phyloP scores from a whole-genome alignment of 352 stramenopile species.

The Phytophthora multivora region DNA sequence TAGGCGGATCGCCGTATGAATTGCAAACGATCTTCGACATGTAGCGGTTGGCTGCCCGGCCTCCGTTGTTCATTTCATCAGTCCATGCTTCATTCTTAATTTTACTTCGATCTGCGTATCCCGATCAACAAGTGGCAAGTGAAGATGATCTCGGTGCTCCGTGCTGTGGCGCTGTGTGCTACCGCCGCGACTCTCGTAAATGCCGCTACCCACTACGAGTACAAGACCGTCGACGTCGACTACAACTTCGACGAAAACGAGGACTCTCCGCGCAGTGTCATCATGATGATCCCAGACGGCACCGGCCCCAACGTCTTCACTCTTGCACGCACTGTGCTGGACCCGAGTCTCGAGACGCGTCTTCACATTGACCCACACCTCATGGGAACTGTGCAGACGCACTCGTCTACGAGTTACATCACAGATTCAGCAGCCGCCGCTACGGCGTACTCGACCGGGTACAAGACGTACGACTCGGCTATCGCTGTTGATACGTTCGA shows the following conservation, averaged over 20 bases:
- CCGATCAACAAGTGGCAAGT: neutral
- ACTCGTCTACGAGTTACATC: slow-evolving; percentile 72
- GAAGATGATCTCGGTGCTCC: slow-evolving; percentile 2
- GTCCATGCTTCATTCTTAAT: neutral
- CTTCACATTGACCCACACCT: slow-evolving; percentile 66
- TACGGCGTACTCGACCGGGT: slow-evolving; percentile 62
- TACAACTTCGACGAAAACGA: slow-evolving; percentile 61
- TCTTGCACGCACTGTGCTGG: slow-evolving; percentile 57
- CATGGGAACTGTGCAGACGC: slow-evolving; percentile 61
- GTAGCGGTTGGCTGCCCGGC: slow-evolving; percentile 1
- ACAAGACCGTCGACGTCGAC: slow-evolving; percentile 69
- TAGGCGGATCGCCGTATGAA: slow-evolving; percentile 10
- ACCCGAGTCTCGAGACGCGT: slow-evolving; percentile 55
- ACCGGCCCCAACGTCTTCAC: slow-evolving; percentile 74
- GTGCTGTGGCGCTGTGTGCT: slow-evolving; percentile 9
- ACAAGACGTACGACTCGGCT: slow-evolving; percentile 68
- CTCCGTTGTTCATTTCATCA: neutral
- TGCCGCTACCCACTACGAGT: slow-evolving; percentile 48
- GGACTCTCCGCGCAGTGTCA: slow-evolving; percentile 50
- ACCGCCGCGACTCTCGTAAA: slow-evolving; percentile 31
- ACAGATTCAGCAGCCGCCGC: slow-evolving; percentile 63
- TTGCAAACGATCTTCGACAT: slow-evolving; percentile 4
- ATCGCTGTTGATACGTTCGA: slow-evolving; percentile 65
- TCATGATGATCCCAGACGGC: slow-evolving; percentile 80
- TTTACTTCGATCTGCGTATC: slow-evolving; percentile 8